Evolutionary conservation across 495 filamentous ascomycete species (phyloP), one percentile per base, ranked within the genome.

Genomic region (Elaphomyces granulatus): DNA sequence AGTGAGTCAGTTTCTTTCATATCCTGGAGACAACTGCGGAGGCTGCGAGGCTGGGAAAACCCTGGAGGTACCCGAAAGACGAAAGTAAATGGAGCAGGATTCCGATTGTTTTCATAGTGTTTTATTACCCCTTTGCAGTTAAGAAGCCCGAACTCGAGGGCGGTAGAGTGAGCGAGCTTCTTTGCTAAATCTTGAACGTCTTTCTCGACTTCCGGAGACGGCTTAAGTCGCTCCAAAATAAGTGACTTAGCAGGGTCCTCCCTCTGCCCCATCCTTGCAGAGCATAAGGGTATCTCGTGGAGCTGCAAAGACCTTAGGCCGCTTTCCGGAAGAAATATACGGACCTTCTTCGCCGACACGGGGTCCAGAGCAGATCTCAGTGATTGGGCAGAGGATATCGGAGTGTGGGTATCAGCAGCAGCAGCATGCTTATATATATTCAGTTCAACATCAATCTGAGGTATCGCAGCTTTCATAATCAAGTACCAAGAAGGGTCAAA

Each of bases 111-210:
- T 14, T 4, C 8, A 20, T 15, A 8, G 3, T 18, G 16, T 18
- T 40, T 39, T 9, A 53, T 20, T 8, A 53, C 42, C 0, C 71
- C 71, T 23, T 53, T 50, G 45, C 71, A 74, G 12, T 46, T 41
- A 6, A 75, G 59, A 30, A 75, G 58, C 17, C 70, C 66, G 38
- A 74, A 74, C 2, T 50, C 51, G 1, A 47, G 14, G 0, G 70
- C 58, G 20, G 68, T 54, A 7, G 44, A 47, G 2, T 56, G 36
- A 9, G 47, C 36, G 0, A 75, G 55, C 14, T 48, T 58, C 3
- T 42, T 38, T 4, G 66, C 70, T 0, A 72, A 47, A n/a, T 61
- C 48, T 10, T 56, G 43, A 14, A 66, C 50, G 35, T 73, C 60
- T 33, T 45, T 46, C 12, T 33, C 48, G 1, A 55, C 39, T 15